Base-by-base conservation (phyloP, 495 filamentous ascomycete species). In the Podospora conica region DNA sequence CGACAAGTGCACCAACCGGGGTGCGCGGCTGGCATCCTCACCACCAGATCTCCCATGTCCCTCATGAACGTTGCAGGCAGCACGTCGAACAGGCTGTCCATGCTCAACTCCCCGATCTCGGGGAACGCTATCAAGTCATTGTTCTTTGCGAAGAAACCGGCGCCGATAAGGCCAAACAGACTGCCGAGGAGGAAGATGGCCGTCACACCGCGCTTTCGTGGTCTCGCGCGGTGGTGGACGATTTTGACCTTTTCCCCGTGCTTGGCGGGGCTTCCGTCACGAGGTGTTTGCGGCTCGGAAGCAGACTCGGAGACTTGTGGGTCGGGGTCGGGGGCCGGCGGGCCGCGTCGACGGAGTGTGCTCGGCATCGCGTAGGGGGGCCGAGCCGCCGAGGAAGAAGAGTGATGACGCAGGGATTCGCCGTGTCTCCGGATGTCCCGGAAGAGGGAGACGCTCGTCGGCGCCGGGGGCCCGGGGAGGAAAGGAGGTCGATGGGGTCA, bases 41-140 rank as follows among this genome's bases (percentile, higher is more conserved):
- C 91, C 71, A 91, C 86, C 62, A 97, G 82, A 66, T 95, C 90
- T 69, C 86, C 89, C 65, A 91, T 91, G 78, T 97, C 93, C 66
- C 82, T 86, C 28, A 96, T 78, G 58, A 97, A 84, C 3, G 90
- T 88, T 21, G 91, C 89, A 1, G 93, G 93, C 29, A 97, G 83
- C 0, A 89, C 90, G 72, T 96, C 92, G 29, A 95, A 80, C 63
- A 96, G 76, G 11, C 85, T 85, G 63, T 96, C 92, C 77, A 97
- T 83, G 76, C 92, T 93, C 72, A 97, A 77, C 65, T 94, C 90
- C 73, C 89, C 84, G 63, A 96, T 73, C 65, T 88, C 88, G 55
- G 91, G 90, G 65, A 97, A 79, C 65, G 90, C 91, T 68, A 96
- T 90, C 60, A 96, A 83, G 71, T 96, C 91, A 77, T 91, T 90